Evolutionary conservation across 2,329 filamentous ascomycete species (phyloP).

Genomic region (Calonectria pseudoturangicola): DNA sequence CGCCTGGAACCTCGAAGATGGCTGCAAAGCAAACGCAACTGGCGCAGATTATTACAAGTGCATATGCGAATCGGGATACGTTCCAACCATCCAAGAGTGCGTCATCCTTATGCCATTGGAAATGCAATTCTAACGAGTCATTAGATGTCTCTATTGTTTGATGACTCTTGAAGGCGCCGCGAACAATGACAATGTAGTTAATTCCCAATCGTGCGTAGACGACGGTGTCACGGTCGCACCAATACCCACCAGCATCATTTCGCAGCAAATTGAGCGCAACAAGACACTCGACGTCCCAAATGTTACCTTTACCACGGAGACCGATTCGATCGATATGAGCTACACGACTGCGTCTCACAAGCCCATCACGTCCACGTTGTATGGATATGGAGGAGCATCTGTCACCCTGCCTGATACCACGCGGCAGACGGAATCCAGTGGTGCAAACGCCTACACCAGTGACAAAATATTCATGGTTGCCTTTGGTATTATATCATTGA

Average conservation of each 20-base stretch:
- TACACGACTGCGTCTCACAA: not conserved
- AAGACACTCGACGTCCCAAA: not conserved
- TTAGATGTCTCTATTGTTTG: not conserved
- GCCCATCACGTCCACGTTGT: not conserved
- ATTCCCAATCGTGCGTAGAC: not conserved
- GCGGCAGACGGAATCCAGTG: not conserved
- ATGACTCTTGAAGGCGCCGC: not conserved
- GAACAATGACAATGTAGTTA: not conserved
- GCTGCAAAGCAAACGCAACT: conserved; percentile 40
- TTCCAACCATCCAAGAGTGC: conserved; percentile 40
- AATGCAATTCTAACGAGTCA: not conserved
- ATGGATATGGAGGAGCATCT: not conserved
- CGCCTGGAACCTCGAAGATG: conserved; percentile 33
- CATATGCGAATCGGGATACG: conserved; percentile 43
- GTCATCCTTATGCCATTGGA: not conserved
- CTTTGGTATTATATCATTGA: not conserved
- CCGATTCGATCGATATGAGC: not conserved
- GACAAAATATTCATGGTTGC: not conserved
- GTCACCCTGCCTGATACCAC: not conserved
- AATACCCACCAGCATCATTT: not conserved
- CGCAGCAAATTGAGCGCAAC: conserved; percentile 43
- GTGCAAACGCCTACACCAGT: not conserved
- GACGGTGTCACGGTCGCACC: conserved; percentile 2
- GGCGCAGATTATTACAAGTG: conserved; percentile 35
- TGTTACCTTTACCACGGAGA: not conserved